These are phyloP conservation scores for Capronia americana DNA, from an alignment of 2,329 filamentous ascomycete genomes.

Conservation along the genomic window DNA sequence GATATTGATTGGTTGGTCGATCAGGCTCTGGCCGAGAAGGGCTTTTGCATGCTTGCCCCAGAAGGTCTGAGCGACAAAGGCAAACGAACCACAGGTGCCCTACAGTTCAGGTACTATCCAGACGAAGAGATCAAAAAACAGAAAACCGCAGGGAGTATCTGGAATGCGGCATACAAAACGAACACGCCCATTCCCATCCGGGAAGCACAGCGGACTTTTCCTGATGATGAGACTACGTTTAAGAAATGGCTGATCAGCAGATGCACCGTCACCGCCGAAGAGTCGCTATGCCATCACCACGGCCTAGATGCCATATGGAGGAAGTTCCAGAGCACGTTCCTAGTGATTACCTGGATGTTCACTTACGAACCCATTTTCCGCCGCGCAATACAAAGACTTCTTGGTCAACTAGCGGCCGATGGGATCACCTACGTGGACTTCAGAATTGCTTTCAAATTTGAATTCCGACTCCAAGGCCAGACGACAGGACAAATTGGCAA, in stretches of 20 bases:
- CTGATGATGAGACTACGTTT: conserved; percentile 73
- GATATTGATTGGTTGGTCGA: conserved; percentile 81
- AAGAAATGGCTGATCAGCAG: conserved; percentile 76
- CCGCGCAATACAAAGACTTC: conserved; percentile 72
- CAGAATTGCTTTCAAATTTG: conserved; percentile 73
- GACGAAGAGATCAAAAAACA: conserved; percentile 37
- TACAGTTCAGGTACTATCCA: conserved; percentile 38
- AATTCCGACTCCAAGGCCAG: conserved; percentile 69
- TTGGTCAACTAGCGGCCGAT: conserved; percentile 75
- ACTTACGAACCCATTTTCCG: conserved; percentile 92
- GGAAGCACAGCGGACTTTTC: conserved; percentile 74
- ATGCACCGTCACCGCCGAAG: conserved; percentile 72
- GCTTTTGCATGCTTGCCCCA: conserved; percentile 41
- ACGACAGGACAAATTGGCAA: conserved; percentile 59
- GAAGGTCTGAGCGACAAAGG: conserved; percentile 34
- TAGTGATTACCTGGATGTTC: conserved; percentile 74
- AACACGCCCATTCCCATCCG: conserved; percentile 64
- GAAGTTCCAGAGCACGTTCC: conserved; percentile 79
- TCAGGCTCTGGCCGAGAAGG: conserved; percentile 63
- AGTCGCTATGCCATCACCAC: conserved; percentile 79
- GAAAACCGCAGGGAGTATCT: conserved; percentile 57
- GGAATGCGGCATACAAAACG: conserved; percentile 68
- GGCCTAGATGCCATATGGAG: conserved; percentile 84
- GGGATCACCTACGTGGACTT: conserved; percentile 86
- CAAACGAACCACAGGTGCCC: conserved; percentile 23